A percentile compares a stretch with the other conserved stretches of the same genome.
Evolutionary conservation across 371 early-diverging fungal genomes (phyloP).

Genomic region (Mycotypha africana): DNA sequence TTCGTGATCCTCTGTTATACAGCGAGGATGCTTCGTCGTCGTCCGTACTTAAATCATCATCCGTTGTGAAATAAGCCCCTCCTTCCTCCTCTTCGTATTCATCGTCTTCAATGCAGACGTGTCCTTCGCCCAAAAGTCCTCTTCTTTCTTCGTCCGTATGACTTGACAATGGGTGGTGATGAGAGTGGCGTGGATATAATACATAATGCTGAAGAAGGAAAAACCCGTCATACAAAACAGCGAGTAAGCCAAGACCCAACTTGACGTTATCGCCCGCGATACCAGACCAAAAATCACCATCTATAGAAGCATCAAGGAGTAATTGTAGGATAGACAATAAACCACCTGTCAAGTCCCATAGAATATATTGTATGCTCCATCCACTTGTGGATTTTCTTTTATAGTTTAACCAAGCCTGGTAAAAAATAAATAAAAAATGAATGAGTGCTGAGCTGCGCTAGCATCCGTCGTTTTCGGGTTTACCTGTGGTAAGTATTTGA

Average conservation of each 20-base stretch:
- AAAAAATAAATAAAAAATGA: neutral
- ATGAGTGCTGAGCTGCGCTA: no score
- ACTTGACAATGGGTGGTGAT: slow-evolving; percentile 10
- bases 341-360: slow-evolving; percentile 83
- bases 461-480: no score
- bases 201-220: slow-evolving; percentile 77
- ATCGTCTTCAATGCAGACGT: slow-evolving; percentile 4
- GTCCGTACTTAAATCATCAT: no score
- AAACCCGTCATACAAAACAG: slow-evolving; percentile 66
- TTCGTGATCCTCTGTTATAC: no score
- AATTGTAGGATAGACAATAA: slow-evolving; percentile 68
- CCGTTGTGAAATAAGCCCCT: no score
- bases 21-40: no score
- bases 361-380: slow-evolving; percentile 81
- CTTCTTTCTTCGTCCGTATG: slow-evolving; percentile 8
- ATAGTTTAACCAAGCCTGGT: slow-evolving; percentile 63
- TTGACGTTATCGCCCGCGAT: slow-evolving; percentile 46
- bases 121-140: slow-evolving; percentile 9
- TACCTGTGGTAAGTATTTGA: slow-evolving; percentile 85
- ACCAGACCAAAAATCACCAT: slow-evolving; percentile 57
- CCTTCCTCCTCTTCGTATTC: neutral
- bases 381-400: slow-evolving; percentile 74
- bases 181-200: slow-evolving; percentile 34
- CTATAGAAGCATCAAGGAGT: slow-evolving; percentile 61
- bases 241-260: slow-evolving; percentile 63